Evolutionary conservation across 371 early-diverging fungal species (phyloP).

Genomic region (Mortierella sp.): DNA sequence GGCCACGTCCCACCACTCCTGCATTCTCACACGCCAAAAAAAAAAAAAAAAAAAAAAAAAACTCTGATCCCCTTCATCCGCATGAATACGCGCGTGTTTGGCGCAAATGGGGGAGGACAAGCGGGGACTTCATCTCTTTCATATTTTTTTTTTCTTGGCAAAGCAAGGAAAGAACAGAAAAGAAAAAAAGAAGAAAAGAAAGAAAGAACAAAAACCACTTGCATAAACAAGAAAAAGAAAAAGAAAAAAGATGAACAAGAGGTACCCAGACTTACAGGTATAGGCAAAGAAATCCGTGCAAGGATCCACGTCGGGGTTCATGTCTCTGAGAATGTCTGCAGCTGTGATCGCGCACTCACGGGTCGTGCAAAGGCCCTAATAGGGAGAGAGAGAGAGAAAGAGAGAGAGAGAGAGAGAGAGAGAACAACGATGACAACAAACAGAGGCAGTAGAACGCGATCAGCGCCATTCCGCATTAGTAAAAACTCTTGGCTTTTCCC

Average conservation of each 20-base stretch:
- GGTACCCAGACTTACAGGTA: slow-evolving; percentile 57
- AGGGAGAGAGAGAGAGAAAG: not conserved
- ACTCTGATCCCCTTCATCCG: no score
- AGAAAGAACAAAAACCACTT: not conserved
- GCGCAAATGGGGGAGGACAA: no score
- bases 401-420: not conserved
- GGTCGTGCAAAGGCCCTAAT: slow-evolving; percentile 54
- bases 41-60: not conserved
- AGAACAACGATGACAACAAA: not conserved
- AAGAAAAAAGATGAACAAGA: not conserved
- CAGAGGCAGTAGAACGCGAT: no score
- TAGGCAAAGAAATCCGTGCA: slow-evolving; percentile 68
- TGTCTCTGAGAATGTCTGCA: slow-evolving; percentile 63
- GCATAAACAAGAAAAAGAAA: not conserved
- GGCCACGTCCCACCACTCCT: no score
- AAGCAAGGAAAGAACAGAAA: not conserved
- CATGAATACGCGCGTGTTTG: no score
- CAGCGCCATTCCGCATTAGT: no score
- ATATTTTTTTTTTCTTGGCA: slow-evolving; percentile 19
- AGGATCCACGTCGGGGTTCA: slow-evolving; percentile 61
- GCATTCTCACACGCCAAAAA: not conserved
- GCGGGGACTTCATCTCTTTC: not conserved
- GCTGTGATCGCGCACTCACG: slow-evolving; percentile 72
- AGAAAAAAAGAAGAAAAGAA: not conserved
- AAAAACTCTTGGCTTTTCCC: no score